phyloP scores from a whole-genome alignment of 75 land plant species.

The Selaginella moellendorffii region DNA sequence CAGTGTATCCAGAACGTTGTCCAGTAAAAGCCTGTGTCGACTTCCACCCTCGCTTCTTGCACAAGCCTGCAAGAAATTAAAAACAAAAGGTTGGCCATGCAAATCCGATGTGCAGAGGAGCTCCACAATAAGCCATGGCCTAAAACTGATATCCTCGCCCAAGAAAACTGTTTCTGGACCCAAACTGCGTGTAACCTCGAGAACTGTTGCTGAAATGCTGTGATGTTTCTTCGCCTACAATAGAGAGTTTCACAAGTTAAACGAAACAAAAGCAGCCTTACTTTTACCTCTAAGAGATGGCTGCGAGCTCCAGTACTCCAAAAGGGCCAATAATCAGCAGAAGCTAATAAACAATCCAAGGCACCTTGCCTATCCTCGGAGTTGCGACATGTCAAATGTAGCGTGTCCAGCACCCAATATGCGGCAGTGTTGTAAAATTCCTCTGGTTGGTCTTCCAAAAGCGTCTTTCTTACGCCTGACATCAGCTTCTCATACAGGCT shows the following conservation, averaged over 20 bases:
- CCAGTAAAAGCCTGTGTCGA: conserved; percentile 17
- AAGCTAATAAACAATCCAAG: conserved; percentile 34
- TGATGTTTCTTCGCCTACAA: neutral
- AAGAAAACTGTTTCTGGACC: neutral
- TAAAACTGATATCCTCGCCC: conserved; percentile 5
- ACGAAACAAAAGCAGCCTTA: neutral
- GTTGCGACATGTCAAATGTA: neutral
- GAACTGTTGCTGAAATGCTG: neutral
- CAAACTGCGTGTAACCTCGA: neutral
- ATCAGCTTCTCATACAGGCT: neutral
- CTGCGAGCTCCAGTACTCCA: conserved; percentile 35
- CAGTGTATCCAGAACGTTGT: conserved; percentile 30
- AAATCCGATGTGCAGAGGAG: conserved; percentile 87
- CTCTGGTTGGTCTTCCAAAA: neutral
- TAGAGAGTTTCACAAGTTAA: too few species aligned
- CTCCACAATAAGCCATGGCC: conserved; percentile 77
- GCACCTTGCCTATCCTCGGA: conserved; percentile 27
- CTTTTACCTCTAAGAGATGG: conserved; percentile 7
- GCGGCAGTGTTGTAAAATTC: neutral
- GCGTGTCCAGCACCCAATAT: neutral
- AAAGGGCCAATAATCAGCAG: conserved; percentile 47
- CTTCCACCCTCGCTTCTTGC: conserved; percentile 16
- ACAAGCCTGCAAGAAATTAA: conserved; percentile 43
- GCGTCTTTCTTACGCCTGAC: neutral
- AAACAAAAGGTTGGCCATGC: conserved; percentile 64